These are phyloP conservation scores for Hortaea werneckii DNA, from an alignment of 2,329 filamentous ascomycete species.

Conservation along the genomic window DNA sequence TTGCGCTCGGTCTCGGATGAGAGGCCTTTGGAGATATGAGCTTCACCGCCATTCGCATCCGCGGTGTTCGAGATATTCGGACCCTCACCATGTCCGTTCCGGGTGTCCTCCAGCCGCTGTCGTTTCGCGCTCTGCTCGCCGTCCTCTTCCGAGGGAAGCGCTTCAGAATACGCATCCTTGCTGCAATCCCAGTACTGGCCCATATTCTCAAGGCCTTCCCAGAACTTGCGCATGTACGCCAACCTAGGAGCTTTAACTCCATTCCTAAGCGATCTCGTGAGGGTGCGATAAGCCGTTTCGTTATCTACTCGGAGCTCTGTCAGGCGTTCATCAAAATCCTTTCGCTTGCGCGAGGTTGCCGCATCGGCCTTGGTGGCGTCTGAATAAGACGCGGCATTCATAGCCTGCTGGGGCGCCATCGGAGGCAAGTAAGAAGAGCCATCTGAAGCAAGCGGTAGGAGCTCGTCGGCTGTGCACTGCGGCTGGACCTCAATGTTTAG, in stretches of 20 bases:
- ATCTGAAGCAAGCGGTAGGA: conserved; percentile 27
- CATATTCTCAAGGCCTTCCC: conserved; percentile 48
- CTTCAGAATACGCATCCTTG: conserved; percentile 44
- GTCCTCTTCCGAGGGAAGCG: conserved; percentile 11
- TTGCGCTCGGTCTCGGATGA: background rate
- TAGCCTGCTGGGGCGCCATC: conserved; percentile 13
- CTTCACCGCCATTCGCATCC: background rate
- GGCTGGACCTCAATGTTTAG: conserved; percentile 34
- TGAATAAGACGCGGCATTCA: conserved; percentile 18
- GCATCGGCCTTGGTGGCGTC: conserved; percentile 5
- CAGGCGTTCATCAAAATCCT: conserved; percentile 25
- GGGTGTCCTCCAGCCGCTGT: conserved; percentile 9
- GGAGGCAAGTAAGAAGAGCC: conserved; percentile 31
- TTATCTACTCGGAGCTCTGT: conserved; percentile 46
- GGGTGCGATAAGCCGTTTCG: conserved; percentile 47
- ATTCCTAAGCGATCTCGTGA: conserved; percentile 38
- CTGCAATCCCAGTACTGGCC: conserved; percentile 54
- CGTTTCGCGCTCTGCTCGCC: conserved; percentile 16
- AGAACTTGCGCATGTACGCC: conserved; percentile 51
- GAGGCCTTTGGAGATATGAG: background rate
- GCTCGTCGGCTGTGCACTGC: conserved; percentile 29
- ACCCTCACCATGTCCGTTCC: background rate
- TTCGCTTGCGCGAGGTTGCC: conserved; percentile 3
- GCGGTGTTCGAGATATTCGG: background rate
- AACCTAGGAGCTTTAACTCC: conserved; percentile 37